phyloP scores from a whole-genome alignment of 192 early-diverging fungal species.

The Coemansia reversa region DNA sequence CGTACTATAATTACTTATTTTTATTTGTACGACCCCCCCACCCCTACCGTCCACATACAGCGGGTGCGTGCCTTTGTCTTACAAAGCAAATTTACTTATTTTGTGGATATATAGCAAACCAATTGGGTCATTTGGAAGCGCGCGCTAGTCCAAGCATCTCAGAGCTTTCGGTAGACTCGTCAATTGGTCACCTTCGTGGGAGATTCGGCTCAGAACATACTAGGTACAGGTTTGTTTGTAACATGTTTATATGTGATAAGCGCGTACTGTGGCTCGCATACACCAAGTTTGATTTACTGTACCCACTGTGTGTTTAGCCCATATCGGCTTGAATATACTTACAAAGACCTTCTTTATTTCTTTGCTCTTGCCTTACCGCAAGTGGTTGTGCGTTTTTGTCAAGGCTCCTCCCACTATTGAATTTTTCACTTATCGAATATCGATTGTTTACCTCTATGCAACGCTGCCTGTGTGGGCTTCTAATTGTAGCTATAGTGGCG shows the following conservation, averaged over 20 bases:
- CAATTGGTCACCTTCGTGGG: slow-evolving; percentile 40
- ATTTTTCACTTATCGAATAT: not conserved
- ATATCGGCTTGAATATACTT: slow-evolving; percentile 6
- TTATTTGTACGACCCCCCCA: not conserved
- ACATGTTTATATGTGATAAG: not conserved
- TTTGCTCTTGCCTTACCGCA: not conserved
- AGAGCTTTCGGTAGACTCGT: slow-evolving; percentile 52
- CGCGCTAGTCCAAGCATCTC: slow-evolving; percentile 45
- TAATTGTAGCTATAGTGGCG: slow-evolving; percentile 12
- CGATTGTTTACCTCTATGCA: not conserved
- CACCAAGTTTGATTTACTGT: not conserved
- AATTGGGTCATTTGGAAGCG: slow-evolving; percentile 14
- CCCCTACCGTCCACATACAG: not conserved
- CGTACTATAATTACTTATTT: slow-evolving; percentile 5
- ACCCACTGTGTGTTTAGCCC: not conserved
- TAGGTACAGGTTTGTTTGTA: slow-evolving; percentile 31
- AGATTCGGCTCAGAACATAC: slow-evolving; percentile 24
- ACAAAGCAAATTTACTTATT: not conserved
- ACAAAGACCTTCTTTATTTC: slow-evolving; percentile 6
- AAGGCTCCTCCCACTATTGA: not conserved
- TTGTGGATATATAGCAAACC: not conserved
- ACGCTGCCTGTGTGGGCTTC: not conserved
- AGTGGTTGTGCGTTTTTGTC: not conserved
- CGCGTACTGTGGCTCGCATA: not conserved
- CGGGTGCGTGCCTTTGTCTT: not conserved